Conservation (phyloP, 1,139 yeast genomes). For the Lodderomyces pseudojiufengensis region DNA sequence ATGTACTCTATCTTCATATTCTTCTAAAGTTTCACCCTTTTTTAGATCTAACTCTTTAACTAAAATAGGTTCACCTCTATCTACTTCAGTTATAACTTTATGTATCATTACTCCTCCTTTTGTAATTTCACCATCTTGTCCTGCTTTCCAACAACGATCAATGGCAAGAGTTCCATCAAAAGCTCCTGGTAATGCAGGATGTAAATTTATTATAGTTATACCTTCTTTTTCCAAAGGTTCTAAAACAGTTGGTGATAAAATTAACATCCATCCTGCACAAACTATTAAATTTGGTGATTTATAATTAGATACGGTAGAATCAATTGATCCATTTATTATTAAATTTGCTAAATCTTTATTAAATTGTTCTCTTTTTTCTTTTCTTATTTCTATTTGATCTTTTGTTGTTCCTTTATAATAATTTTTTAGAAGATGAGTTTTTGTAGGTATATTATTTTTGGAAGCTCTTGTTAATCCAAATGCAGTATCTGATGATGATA, state of each 20-base stretch:
- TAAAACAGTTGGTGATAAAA: conserved; percentile 73
- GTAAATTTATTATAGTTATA: conserved; percentile 82
- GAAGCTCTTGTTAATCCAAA: conserved; percentile 80
- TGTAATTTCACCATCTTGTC: conserved; percentile 70
- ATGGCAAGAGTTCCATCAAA: conserved; percentile 97
- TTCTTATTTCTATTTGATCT: conserved; percentile 53
- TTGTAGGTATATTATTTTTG: conserved; percentile 62
- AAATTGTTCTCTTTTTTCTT: conserved; percentile 61
- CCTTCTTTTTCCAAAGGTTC: conserved; percentile 57
- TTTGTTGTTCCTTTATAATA: conserved; percentile 76
- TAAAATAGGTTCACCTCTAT: conserved; percentile 83
- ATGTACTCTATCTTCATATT: conserved; percentile 84
- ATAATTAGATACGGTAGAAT: conserved; percentile 27
- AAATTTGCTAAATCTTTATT: conserved; percentile 73
- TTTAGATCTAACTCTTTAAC: conserved; percentile 71
- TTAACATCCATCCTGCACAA: conserved; percentile 99
- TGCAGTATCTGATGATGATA: conserved; percentile 80
- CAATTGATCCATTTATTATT: conserved; percentile 48
- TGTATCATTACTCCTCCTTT: conserved; percentile 98
- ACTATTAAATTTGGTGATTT: conserved; percentile 77
- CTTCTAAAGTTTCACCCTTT: conserved; percentile 71
- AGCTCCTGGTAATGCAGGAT: conserved; percentile 96
- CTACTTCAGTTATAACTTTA: conserved; percentile 90
- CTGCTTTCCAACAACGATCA: conserved; percentile 93
- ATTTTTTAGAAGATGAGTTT: conserved; percentile 65